Base-by-base conservation (phyloP, 495 filamentous ascomycete species). In the Neurospora sp. region DNA sequence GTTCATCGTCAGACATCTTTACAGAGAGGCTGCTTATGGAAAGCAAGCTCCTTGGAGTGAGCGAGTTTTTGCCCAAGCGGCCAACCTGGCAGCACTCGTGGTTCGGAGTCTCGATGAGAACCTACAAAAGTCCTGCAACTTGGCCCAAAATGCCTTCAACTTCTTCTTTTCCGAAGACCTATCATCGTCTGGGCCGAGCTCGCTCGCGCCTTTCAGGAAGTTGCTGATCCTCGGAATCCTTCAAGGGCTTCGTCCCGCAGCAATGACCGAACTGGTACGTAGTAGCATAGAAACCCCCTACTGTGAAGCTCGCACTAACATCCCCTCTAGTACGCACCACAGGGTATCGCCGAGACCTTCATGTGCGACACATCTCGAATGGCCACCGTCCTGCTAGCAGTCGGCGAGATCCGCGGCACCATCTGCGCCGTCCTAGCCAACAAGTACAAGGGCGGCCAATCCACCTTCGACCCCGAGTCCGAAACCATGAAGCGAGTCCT, bases 151-250 rank as follows among this genome's bases (percentile, higher is more conserved):
- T 54, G 82, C 80, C 6, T 84, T 85, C 27, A 70, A 70, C 38
- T 76, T 82, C 20, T 85, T 85, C 59, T 75, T 72, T 16, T 42
- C 16, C 10, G 4, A 70, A 18, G 31, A 71, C 1, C 37, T 69
- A 27, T 11, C 48, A 9, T 1, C 37, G 14, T 39, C 39, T 5
- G 23, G 20, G 18, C 54, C 54, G 27, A 62, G 54, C 27, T 35
- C 27, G 6, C 14, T 62, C 4, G 54, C 54, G 3, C 70, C 70
- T 1, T 44, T 48, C n/a, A 39, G 39, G 5, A 75, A 77, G 16
- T 54, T 79, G 7, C 73, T 86, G 39, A 80, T 82, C 14, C 77
- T 85, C 59, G 84, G 85, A 11, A 80, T 86, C 2, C 72, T 86
- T 10, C 79, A 84, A 71, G 85, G 84, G 14, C 75, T 86, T 39